Conservation (phyloP, 768 basidiomycete species). For the Amanita molliuscula region DNA sequence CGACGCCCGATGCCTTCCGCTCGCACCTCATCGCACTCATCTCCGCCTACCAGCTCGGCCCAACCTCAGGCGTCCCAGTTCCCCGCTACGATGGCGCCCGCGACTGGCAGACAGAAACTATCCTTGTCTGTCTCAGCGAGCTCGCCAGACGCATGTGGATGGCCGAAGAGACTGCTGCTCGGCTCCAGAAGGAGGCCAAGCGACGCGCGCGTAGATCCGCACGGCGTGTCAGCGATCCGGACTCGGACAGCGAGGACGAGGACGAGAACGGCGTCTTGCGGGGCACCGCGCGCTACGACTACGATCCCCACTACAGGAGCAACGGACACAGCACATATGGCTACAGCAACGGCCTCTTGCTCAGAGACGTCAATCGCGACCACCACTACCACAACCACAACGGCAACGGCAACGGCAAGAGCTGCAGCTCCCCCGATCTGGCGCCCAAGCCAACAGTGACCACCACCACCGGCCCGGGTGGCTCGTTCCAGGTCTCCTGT, state of each 20-base stretch:
- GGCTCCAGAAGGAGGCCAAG: conserved; percentile 24
- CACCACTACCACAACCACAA: not conserved
- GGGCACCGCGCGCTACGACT: not conserved
- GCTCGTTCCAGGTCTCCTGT: conserved; percentile 16
- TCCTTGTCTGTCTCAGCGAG: conserved; percentile 38
- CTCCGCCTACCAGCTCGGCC: conserved; percentile 49
- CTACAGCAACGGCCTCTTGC: not conserved
- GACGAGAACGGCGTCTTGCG: not conserved
- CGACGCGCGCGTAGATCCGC: conserved; percentile 15
- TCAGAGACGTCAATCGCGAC: conserved; percentile 2
- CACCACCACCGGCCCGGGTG: not conserved
- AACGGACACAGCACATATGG: not conserved
- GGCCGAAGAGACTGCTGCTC: conserved; percentile 37
- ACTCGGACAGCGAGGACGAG: not conserved
- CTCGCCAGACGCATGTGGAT: conserved; percentile 44
- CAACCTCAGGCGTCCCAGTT: conserved; percentile 32
- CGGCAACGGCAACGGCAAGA: not conserved
- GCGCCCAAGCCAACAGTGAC: not conserved
- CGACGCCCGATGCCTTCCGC: conserved; percentile 15
- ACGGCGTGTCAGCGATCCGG: not conserved
- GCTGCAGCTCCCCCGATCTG: not conserved
- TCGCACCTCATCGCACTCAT: conserved; percentile 48
- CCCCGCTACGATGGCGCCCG: conserved; percentile 44
- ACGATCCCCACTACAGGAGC: not conserved
- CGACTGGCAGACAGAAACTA: conserved; percentile 50